Evolutionary conservation across 306 rosid genomes (phyloP), one percentile per base, ranked within the genome.

Genomic region (Cucumis melo): DNA sequence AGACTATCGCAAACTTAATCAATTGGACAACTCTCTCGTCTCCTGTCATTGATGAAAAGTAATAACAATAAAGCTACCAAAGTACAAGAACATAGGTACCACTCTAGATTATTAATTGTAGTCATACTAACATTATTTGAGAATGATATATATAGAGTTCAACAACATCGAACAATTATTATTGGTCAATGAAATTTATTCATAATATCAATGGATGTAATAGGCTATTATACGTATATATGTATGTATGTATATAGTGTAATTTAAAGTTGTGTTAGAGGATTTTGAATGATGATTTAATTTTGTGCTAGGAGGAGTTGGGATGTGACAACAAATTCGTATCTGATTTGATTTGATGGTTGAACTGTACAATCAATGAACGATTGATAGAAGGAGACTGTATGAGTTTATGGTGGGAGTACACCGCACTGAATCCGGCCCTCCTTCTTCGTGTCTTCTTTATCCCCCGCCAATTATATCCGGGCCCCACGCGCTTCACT

Each of bases 401-500:
- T 71, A 23, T 48, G 8, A 71, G 14, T 3, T 71, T 71, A 71
- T 71, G 59, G 54, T 48, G 58, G 3, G 55, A 13, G 58, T 48
- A 38, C 41, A 24, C 23, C 56, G 42, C 76, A 71, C 76, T 24
- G 76, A 71, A 71, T 71, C 76, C 21, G 39, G 76, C 59, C 76
- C 75, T 21, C 34, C 74, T 9, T 27, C 17, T 27, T 29, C 21
- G 1, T 71, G 76, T 48, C 76, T 48, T 24, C 76, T 15, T 71
- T 71, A 48, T 71, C 58, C 76, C 75, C 76, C 14, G 36, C 74
- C 74, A 68, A 68, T 68, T 48, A 71, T 23, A 48, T 46, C 12
- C 12, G 59, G 76, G 76, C 76, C 76, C 76, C 76, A 71, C 59
- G 76, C 76, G 76, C 76, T 71, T 48, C 76, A 3, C 54, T 23